A percentile compares a stretch with the other conserved stretches of the same genome.
phyloP scores from a whole-genome alignment of 495 filamentous ascomycete species.

The Parachaetomium inaequale region DNA sequence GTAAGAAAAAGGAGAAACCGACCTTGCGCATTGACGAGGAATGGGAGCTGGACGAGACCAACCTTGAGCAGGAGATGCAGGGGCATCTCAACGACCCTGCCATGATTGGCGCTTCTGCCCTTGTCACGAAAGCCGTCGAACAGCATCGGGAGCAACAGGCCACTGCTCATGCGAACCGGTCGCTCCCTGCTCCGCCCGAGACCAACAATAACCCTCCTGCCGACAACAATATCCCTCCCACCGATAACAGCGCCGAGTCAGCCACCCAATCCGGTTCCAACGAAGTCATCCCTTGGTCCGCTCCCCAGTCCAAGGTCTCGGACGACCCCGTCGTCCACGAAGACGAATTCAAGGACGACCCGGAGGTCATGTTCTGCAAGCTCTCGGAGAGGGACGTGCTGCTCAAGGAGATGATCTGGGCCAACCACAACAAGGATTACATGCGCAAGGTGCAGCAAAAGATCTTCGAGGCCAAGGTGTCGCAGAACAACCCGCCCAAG shows the following conservation, averaged over 20 bases:
- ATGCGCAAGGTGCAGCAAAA: conserved; percentile 78
- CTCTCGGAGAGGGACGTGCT: conserved; percentile 65
- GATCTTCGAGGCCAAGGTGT: conserved; percentile 60
- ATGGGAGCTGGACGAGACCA: conserved; percentile 48
- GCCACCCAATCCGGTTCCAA: not conserved
- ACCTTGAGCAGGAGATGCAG: conserved; percentile 51
- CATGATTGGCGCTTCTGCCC: conserved; percentile 40
- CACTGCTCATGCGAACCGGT: not conserved
- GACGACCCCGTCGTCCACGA: conserved; percentile 61
- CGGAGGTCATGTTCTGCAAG: conserved; percentile 74
- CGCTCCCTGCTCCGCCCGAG: not conserved
- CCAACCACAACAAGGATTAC: conserved; percentile 89
- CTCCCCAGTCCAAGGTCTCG: conserved; percentile 20
- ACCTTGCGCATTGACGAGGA: conserved; percentile 40
- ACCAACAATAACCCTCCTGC: no score
- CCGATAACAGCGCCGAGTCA: not conserved
- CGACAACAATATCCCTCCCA: not conserved
- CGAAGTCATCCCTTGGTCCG: not conserved
- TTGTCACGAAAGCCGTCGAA: conserved; percentile 31
- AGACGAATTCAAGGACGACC: conserved; percentile 79
- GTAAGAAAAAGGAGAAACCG: conserved; percentile 18
- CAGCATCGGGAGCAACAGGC: conserved; percentile 25
- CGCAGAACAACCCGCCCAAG: conserved; percentile 51
- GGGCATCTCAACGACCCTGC: conserved; percentile 44
- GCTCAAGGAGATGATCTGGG: conserved; percentile 86